Evolutionary conservation across 2,329 filamentous ascomycete genomes (phyloP), one percentile per base, ranked within the genome.

Genomic region (Fusarium goolgardi): DNA sequence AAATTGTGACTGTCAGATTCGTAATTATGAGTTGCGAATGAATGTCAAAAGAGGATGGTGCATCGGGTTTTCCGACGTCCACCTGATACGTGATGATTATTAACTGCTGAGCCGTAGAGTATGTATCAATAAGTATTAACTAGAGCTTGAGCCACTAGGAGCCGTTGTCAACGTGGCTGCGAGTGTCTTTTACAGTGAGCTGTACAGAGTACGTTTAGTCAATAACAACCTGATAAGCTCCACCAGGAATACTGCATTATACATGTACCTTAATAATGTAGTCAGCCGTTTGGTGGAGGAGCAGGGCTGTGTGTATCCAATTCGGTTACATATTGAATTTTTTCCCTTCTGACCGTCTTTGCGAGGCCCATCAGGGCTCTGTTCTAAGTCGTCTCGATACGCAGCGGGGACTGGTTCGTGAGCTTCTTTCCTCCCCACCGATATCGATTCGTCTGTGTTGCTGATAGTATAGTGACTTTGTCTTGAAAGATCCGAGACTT

Each of bases 131-230:
- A 27, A 29, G 27, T 29, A 29, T 29, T 27, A 23, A 47, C 41
- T 23, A 55, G 11, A 37, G 16, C 21, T 29, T 62, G 47, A 54
- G 45, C 66, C 66, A 70, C 62, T 59, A 57, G 47, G 40, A 49
- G 51, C 55, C 57, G 66, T 67, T 70, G 47, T 43, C 57, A 70
- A 69, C 66, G 66, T 70, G 67, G 67, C 63, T 64, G 34, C 44
- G 46, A 56, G 35, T 39, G 35, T 41, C 45, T 61, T 20, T 45
- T 15, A 45, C n/a, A 21, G n/a, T 43, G 47, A 50, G 32, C n/a
- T 51, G n/a, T 40, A n/a, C n/a, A n/a, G n/a, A n/a, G n/a, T n/a
- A 50, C n/a, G 34, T 20, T 56, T 35, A 43, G 46, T 41, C 20
- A 53, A 45, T 45, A 46, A 39, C 32, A 21, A 56, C 10, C 27